These are phyloP conservation scores for Septoria petroselini DNA, from an alignment of 2,329 filamentous ascomycete genomes.

Conservation along the genomic window DNA sequence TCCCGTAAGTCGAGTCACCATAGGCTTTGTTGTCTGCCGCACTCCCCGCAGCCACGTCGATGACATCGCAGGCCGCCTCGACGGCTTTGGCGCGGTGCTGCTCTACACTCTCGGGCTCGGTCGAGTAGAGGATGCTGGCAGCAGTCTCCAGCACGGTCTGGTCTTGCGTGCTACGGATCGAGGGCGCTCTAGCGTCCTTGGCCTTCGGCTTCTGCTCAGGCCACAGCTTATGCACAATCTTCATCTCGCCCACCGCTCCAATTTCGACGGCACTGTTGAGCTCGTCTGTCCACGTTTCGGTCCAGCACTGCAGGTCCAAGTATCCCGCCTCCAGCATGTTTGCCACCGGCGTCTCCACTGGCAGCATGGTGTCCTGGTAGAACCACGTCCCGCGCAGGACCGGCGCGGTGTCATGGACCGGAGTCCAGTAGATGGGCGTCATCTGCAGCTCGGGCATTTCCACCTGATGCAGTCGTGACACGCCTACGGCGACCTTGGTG, in stretches of 20 bases:
- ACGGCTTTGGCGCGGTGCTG: constrained; percentile 44
- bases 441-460: constrained; percentile 74
- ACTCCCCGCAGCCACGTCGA: constrained; percentile 48
- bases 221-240: constrained; percentile 82
- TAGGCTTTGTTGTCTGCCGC: constrained; percentile 52
- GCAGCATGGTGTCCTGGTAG: constrained; percentile 91
- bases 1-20: constrained; percentile 42
- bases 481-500: constrained; percentile 73
- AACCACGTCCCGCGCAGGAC: constrained; percentile 94
- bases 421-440: constrained; percentile 98
- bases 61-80: constrained; percentile 47
- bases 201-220: constrained; percentile 61
- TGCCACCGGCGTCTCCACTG: constrained; percentile 77
- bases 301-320: constrained; percentile 73
- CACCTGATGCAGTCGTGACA: constrained; percentile 87
- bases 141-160: constrained; percentile 21
- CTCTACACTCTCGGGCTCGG: constrained; percentile 43
- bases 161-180: constrained; percentile 11
- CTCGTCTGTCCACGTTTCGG: constrained; percentile 88
- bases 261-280: constrained; percentile 86
- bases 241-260: constrained; percentile 84
- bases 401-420: constrained; percentile 79
- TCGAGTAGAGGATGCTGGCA: constrained; percentile 33
- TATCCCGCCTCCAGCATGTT: constrained; percentile 94
- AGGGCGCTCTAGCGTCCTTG: constrained; percentile 44